Evolutionary conservation across 176 grass and related monocot genomes (phyloP).

Genomic region (Canna indica): DNA sequence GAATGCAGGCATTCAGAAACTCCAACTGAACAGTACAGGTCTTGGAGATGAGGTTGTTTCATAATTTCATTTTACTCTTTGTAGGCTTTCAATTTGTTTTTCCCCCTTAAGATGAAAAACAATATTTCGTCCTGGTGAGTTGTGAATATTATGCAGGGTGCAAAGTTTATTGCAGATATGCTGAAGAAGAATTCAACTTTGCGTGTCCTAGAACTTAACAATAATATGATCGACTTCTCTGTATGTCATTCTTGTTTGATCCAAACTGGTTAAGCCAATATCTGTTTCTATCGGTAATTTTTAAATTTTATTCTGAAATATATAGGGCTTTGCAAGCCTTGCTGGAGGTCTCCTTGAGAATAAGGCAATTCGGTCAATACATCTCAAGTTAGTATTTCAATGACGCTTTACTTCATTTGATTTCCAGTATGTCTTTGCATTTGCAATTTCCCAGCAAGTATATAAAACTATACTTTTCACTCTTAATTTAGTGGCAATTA

Average conservation of each 20-base stretch:
- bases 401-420: conserved; percentile 14
- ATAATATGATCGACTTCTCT: conserved; percentile 82
- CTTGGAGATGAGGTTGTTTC: conserved; percentile 77
- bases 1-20: conserved; percentile 86
- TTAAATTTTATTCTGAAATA: conserved; percentile 17
- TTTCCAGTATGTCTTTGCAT: neutral
- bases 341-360: conserved; percentile 92
- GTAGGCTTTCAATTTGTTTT: neutral
- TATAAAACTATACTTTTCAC: conserved; percentile 5
- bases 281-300: conserved; percentile 5
- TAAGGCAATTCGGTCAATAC: conserved; percentile 66
- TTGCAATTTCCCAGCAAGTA: neutral
- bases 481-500: conserved; percentile 81
- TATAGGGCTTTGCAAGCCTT: conserved; percentile 89
- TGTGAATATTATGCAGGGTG: conserved; percentile 45
- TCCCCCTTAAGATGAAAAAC: conserved; percentile 1
- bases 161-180: conserved; percentile 76
- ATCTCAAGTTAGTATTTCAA: conserved; percentile 97
- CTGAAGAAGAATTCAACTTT: conserved; percentile 82
- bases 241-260: conserved; percentile 39
- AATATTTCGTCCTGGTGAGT: neutral
- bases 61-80: conserved; percentile 11
- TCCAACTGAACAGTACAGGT: conserved; percentile 77
- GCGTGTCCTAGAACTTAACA: conserved; percentile 72
- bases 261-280: neutral